Evolutionary conservation across 768 basidiomycete species (phyloP).

Genomic region (Trametes cingulata): DNA sequence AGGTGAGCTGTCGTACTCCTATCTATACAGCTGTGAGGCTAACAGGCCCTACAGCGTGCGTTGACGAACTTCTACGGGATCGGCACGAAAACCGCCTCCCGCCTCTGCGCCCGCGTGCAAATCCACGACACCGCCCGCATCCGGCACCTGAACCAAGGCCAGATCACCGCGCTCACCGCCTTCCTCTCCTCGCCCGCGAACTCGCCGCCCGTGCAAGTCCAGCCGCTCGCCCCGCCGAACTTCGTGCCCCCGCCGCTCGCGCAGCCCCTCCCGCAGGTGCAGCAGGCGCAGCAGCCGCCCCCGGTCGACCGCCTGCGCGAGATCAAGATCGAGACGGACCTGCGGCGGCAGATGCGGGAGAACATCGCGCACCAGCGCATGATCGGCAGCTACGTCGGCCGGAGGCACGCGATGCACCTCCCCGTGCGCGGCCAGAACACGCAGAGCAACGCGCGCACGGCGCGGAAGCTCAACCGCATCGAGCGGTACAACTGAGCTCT

Average conservation of each 20-base stretch:
- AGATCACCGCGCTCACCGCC: slow-evolving; percentile 90
- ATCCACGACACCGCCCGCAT: slow-evolving; percentile 87
- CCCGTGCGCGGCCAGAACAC: slow-evolving; percentile 96
- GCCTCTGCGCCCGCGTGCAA: slow-evolving; percentile 88
- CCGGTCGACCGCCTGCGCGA: slow-evolving; percentile 62
- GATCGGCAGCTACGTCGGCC: slow-evolving; percentile 93
- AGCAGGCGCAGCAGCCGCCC: slow-evolving; percentile 6
- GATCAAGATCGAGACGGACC: slow-evolving; percentile 85
- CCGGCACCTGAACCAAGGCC: slow-evolving; percentile 77
- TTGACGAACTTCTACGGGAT: slow-evolving; percentile 89
- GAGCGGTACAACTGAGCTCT: slow-evolving; percentile 53
- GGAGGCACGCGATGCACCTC: slow-evolving; percentile 88
- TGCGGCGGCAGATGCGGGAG: slow-evolving; percentile 78
- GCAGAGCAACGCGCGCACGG: slow-evolving; percentile 86
- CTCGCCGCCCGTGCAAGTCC: slow-evolving; percentile 61
- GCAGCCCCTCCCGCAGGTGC: slow-evolving; percentile 31
- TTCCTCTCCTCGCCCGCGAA: slow-evolving; percentile 91
- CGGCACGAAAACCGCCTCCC: slow-evolving; percentile 69
- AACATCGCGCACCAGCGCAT: slow-evolving; percentile 92
- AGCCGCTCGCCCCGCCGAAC: slow-evolving; percentile 61
- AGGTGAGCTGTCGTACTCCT: slow-evolving; percentile 46
- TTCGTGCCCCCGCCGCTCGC: slow-evolving; percentile 52
- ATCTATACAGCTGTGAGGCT: background rate
- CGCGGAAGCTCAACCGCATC: slow-evolving; percentile 85
- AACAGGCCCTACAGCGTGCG: slow-evolving; percentile 63